phyloP scores from a whole-genome alignment of 1,139 yeast species.

The Maudiozyma humilis region DNA sequence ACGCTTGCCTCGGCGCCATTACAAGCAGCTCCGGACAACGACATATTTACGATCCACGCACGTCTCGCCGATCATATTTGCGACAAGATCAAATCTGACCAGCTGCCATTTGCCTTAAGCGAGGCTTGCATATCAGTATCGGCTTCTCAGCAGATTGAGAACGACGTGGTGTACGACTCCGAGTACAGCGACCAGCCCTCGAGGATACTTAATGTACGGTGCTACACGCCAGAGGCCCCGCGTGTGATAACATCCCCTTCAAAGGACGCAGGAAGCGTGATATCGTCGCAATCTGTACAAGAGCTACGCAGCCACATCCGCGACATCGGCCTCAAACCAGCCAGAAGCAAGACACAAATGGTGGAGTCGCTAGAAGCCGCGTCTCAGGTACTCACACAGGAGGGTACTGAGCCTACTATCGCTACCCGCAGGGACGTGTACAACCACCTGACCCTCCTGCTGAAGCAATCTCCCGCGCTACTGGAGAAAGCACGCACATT shows the following conservation, averaged over 20 bases:
- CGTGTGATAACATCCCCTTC: neutral
- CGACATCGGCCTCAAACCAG: slow-evolving; percentile 26
- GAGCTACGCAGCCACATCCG: slow-evolving; percentile 21
- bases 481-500: slow-evolving; percentile 25
- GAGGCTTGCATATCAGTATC: neutral
- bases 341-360: slow-evolving; percentile 24
- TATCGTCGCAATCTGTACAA: slow-evolving; percentile 17
- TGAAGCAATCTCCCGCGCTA: slow-evolving; percentile 16
- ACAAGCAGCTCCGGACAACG: neutral
- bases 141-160: neutral
- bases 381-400: slow-evolving; percentile 17
- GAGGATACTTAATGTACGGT: neutral
- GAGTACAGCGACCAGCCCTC: neutral
- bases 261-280: slow-evolving; percentile 5
- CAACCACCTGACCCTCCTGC: slow-evolving; percentile 18
- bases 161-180: neutral
- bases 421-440: slow-evolving; percentile 15
- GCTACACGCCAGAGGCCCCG: neutral
- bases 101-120: neutral
- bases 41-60: neutral
- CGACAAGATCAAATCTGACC: neutral
- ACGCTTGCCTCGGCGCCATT: slow-evolving; percentile 9
- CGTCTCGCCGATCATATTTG: neutral
- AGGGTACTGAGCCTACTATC: neutral
- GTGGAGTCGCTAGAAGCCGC: slow-evolving; percentile 23